These are phyloP conservation scores for Panicum miliaceum DNA, from an alignment of 176 grass and related monocot genomes.

Conservation along the genomic window DNA sequence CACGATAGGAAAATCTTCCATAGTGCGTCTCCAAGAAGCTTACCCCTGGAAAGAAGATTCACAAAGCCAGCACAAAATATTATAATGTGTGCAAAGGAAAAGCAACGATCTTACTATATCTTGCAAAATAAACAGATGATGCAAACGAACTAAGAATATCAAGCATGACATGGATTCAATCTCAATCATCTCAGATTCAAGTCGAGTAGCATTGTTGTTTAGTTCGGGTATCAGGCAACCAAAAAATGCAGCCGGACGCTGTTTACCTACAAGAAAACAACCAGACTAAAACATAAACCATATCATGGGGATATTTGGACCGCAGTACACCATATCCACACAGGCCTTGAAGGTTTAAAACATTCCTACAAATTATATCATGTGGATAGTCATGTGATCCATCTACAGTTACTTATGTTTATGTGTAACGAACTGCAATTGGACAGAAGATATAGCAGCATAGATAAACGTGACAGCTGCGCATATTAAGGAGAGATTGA, in stretches of 20 bases:
- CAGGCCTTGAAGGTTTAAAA: neutral
- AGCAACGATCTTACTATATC: neutral
- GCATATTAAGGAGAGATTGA: neutral
- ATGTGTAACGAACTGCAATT: neutral
- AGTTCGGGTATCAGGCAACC: neutral
- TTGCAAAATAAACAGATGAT: neutral
- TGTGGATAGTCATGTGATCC: neutral
- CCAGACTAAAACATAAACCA: neutral
- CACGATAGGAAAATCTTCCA: constrained; percentile 22
- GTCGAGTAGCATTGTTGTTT: neutral
- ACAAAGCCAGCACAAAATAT: neutral
- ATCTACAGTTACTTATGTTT: neutral
- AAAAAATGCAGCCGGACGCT: neutral
- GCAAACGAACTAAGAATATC: neutral
- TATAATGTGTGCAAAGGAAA: neutral
- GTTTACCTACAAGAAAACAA: neutral
- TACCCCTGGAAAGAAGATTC: constrained; percentile 35
- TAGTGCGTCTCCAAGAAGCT: constrained; percentile 5
- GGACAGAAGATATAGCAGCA: neutral
- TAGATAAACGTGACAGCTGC: neutral
- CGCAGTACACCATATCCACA: neutral
- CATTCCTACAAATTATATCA: neutral
- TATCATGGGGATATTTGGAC: neutral
- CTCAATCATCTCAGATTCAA: neutral
- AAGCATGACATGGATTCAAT: neutral